Conservation (phyloP, 805 yeast species). For the Phaffomyces thermotolerans region DNA sequence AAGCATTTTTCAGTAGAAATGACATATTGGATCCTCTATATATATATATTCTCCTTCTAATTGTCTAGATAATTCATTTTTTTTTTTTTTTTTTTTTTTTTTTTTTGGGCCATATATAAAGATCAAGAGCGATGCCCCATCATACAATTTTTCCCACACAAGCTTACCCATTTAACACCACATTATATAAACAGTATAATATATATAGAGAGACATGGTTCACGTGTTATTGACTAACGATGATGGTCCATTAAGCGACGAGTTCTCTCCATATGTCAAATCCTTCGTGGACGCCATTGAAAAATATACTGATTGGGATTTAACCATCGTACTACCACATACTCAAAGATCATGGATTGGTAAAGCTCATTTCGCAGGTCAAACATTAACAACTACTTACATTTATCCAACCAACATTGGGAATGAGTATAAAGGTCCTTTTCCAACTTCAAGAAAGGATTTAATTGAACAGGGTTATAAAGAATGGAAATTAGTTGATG, state of each 20-base stretch:
- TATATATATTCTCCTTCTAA: too few species aligned
- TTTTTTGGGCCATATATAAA: too few species aligned
- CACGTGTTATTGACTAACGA: conserved; percentile 63
- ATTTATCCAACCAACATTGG: conserved; percentile 52
- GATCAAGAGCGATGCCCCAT: background rate
- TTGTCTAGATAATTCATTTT: background rate
- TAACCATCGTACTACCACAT: conserved; percentile 76
- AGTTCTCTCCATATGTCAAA: conserved; percentile 78
- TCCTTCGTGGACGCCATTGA: conserved; percentile 66
- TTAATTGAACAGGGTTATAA: conserved; percentile 32
- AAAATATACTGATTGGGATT: conserved; percentile 69
- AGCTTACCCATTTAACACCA: too few species aligned
- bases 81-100: too few species aligned
- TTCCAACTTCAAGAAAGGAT: conserved; percentile 40
- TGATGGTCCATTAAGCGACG: conserved; percentile 87
- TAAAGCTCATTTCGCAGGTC: conserved; percentile 89
- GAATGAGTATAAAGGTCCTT: conserved; percentile 60
- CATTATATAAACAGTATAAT: too few species aligned
- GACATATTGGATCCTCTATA: conserved; percentile 44
- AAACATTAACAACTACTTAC: conserved; percentile 51
- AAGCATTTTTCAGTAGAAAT: conserved; percentile 40
- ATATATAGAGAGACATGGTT: too few species aligned
- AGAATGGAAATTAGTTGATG: conserved; percentile 85
- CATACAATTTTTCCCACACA: too few species aligned
- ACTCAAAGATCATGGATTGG: conserved; percentile 94